phyloP scores from a whole-genome alignment of 768 basidiomycete species.

The Mycena haematopus region DNA sequence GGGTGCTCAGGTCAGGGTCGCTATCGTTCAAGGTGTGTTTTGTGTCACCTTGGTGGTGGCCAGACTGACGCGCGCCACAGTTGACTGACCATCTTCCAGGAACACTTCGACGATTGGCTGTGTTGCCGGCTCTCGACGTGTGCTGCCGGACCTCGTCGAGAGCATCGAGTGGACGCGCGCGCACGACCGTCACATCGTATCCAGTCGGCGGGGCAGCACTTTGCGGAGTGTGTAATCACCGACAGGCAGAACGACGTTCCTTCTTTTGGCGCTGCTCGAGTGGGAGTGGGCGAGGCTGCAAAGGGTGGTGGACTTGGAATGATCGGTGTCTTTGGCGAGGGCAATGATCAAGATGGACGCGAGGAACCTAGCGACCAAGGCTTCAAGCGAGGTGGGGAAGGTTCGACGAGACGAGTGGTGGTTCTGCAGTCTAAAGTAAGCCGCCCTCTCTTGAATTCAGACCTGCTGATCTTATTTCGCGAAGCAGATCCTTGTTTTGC shows the following conservation, averaged over 20 bases:
- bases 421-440: no score
- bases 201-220: constrained; percentile 19
- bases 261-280: constrained; percentile 23
- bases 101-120: constrained; percentile 29
- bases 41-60: background rate
- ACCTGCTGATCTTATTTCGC: no score
- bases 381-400: no score
- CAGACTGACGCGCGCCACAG: background rate
- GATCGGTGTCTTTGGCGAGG: no score
- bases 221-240: constrained; percentile 25
- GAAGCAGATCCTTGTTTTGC: no score
- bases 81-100: constrained; percentile 24
- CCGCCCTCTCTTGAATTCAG: no score
- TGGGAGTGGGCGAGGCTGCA: constrained; percentile 31
- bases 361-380: no score
- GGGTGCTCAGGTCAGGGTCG: constrained; percentile 19
- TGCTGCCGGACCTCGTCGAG: constrained; percentile 26
- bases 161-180: constrained; percentile 23
- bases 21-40: constrained; percentile 23
- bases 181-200: constrained; percentile 24
- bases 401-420: no score
- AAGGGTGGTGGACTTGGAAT: background rate
- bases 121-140: constrained; percentile 25
- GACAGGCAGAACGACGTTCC: constrained; percentile 30
- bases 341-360: no score